Evolutionary conservation across 1,284 basidiomycete species (phyloP).

Genomic region (Fomitopsis schrenkii): DNA sequence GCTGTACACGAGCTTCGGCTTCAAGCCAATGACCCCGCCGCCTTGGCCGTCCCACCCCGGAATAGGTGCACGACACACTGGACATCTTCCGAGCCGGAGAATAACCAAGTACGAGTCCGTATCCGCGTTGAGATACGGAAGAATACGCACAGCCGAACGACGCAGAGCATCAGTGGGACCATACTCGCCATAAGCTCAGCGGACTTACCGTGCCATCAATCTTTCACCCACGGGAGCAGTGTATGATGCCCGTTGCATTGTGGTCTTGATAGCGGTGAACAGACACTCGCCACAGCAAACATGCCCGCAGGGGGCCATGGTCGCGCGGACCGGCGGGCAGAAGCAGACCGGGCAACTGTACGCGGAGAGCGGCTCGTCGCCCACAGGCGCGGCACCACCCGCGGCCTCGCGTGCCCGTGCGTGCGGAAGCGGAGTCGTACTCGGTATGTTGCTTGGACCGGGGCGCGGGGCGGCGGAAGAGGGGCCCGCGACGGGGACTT

Average conservation of each 20-base stretch:
- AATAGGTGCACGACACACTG: conserved; percentile 36
- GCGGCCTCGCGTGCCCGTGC: background rate
- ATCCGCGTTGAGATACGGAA: background rate
- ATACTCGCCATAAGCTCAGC: background rate
- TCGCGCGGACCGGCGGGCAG: conserved; percentile 67
- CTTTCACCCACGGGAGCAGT: conserved; percentile 29
- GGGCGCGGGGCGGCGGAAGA: background rate
- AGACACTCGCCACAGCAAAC: conserved; percentile 73
- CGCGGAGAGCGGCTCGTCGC: conserved; percentile 47
- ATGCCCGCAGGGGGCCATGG: conserved; percentile 75
- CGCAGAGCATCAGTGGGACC: background rate
- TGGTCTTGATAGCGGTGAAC: conserved; percentile 67
- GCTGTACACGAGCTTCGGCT: conserved; percentile 28
- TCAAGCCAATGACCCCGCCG: conserved; percentile 36
- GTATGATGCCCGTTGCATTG: conserved; percentile 45
- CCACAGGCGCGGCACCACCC: background rate
- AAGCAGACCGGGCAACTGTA: conserved; percentile 80
- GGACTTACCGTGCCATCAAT: conserved; percentile 21
- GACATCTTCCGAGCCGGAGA: conserved; percentile 26
- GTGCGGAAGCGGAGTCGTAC: background rate
- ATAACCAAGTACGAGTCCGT: background rate
- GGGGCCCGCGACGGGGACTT: background rate
- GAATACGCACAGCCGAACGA: background rate
- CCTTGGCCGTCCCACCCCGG: conserved; percentile 39
- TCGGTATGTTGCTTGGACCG: background rate